Conservation (phyloP, 1,139 yeast species). For the Suhomyces taliae region DNA sequence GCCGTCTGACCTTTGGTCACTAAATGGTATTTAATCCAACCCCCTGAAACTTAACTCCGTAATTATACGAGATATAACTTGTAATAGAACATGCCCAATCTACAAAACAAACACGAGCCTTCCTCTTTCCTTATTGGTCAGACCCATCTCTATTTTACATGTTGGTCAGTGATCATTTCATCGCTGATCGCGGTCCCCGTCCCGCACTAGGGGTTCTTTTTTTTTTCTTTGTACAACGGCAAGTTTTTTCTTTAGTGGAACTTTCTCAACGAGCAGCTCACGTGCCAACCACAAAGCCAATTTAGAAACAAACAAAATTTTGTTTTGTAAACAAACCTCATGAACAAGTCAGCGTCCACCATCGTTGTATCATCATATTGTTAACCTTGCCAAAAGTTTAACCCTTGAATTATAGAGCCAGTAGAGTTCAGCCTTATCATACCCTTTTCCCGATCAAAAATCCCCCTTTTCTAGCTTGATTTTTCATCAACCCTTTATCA, state of each 20-base stretch:
- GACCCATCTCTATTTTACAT: too few species aligned
- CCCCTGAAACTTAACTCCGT: neutral
- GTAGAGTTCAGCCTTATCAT: neutral
- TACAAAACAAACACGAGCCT: too few species aligned
- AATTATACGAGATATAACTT: too few species aligned
- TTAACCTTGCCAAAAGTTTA: neutral
- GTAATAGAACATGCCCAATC: too few species aligned
- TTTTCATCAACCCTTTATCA: neutral
- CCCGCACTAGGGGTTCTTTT: too few species aligned
- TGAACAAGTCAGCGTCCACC: conserved; percentile 3
- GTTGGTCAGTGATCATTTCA: too few species aligned
- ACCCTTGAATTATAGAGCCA: neutral
- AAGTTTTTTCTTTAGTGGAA: neutral
- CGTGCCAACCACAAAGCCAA: neutral
- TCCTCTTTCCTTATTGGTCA: too few species aligned
- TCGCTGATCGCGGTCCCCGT: too few species aligned
- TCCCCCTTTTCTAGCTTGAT: neutral
- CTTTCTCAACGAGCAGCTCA: neutral
- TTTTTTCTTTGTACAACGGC: neutral
- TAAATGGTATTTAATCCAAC: neutral
- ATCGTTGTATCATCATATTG: neutral
- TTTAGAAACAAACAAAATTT: conserved; percentile 11
- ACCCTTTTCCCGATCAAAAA: neutral
- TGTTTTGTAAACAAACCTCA: conserved; percentile 15
- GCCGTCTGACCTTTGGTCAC: neutral